Evolutionary conservation across 352 stramenopile genomes (phyloP).

Genomic region (Globisporangium perplexum): DNA sequence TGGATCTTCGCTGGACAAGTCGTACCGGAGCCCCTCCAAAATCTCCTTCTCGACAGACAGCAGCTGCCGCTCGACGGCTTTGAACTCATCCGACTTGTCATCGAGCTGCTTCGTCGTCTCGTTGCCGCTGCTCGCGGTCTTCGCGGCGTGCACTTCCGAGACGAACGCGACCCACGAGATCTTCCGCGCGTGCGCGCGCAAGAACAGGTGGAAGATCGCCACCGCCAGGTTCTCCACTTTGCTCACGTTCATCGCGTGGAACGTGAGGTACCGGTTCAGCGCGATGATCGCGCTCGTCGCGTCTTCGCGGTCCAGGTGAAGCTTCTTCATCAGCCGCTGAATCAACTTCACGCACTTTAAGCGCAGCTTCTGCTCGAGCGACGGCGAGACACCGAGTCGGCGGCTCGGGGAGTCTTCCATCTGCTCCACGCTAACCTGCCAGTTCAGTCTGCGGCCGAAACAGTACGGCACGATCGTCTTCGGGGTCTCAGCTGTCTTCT

Average conservation of each 20-base stretch:
- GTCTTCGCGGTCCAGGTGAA: constrained; percentile 65
- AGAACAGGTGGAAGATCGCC: constrained; percentile 65
- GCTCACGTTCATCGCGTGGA: constrained; percentile 53
- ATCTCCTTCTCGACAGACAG: constrained; percentile 53
- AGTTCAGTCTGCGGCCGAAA: constrained; percentile 72
- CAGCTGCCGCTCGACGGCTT: constrained; percentile 46
- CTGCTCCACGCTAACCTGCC: constrained; percentile 56
- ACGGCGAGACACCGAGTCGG: constrained; percentile 41
- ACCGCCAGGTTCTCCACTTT: constrained; percentile 66
- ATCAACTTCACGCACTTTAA: constrained; percentile 62
- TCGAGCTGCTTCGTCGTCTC: constrained; percentile 13
- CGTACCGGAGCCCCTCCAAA: constrained; percentile 70
- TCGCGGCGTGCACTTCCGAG: constrained; percentile 62
- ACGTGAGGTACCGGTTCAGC: constrained; percentile 75
- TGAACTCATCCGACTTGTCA: constrained; percentile 38
- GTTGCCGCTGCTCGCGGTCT: constrained; percentile 26
- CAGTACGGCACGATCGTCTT: constrained; percentile 32
- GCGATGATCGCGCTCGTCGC: constrained; percentile 69
- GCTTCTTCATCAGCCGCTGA: constrained; percentile 48
- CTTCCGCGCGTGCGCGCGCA: constrained; percentile 65
- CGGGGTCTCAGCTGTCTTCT: not conserved
- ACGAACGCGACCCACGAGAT: constrained; percentile 62
- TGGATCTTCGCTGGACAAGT: constrained; percentile 63
- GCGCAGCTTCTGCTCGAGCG: constrained; percentile 60
- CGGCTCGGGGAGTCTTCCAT: constrained; percentile 56